Evolutionary conservation across 1,284 basidiomycete species (phyloP).

Genomic region (Mycena sp.): DNA sequence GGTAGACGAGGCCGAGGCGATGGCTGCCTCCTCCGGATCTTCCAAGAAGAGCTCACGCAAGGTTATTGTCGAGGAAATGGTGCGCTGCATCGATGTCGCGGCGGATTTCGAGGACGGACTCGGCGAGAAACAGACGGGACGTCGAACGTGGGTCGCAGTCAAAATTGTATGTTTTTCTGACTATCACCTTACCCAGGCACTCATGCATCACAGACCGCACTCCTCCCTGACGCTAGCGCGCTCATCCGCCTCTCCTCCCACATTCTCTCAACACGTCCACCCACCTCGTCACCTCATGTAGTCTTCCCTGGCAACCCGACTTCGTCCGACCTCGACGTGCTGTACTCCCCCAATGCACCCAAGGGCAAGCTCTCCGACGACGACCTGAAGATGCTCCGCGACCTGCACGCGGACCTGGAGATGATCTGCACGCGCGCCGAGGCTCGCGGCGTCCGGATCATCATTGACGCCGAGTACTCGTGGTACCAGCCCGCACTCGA

Average conservation of each 20-base stretch:
- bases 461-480: constrained; percentile 88
- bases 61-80: constrained; percentile 74
- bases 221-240: constrained; percentile 64
- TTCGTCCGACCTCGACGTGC: constrained; percentile 58
- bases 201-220: constrained; percentile 57
- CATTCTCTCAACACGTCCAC: constrained; percentile 52
- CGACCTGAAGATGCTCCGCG: constrained; percentile 69
- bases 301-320: constrained; percentile 74
- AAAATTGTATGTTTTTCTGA: constrained; percentile 66
- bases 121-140: constrained; percentile 48
- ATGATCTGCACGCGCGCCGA: constrained; percentile 69
- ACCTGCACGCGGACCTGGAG: constrained; percentile 67
- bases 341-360: constrained; percentile 40
- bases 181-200: not conserved
- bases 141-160: constrained; percentile 84
- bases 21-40: constrained; percentile 35
- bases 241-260: constrained; percentile 65
- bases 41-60: constrained; percentile 51
- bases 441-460: constrained; percentile 68
- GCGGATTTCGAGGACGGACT: constrained; percentile 78
- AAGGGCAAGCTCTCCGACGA: constrained; percentile 48
- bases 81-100: constrained; percentile 77
- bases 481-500: constrained; percentile 87
- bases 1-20: constrained; percentile 70
- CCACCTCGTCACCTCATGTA: constrained; percentile 42